Conservation (phyloP, 306 rosid genomes). For the Cucurbita argyrosperma region DNA sequence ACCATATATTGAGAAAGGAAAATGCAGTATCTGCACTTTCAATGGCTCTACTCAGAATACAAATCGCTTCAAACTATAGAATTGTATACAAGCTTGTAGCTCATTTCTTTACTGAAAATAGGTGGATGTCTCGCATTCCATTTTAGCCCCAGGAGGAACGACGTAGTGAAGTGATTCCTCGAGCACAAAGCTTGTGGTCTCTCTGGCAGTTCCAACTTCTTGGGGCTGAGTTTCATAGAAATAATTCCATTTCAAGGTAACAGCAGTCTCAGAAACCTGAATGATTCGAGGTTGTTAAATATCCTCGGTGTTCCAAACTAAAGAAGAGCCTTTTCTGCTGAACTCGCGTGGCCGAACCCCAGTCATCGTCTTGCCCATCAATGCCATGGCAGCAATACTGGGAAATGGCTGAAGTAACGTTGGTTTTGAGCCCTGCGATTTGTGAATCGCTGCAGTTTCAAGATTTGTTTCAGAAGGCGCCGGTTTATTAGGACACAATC, state of each 20-base stretch:
- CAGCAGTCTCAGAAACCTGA: neutral
- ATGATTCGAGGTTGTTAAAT: constrained; percentile 11
- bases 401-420: constrained; percentile 44
- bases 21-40: neutral
- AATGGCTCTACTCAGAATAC: neutral
- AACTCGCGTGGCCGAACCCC: constrained; percentile 35
- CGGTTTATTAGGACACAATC: constrained; percentile 36
- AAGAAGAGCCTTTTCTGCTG: constrained; percentile 34
- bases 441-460: constrained; percentile 16
- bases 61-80: neutral
- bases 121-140: neutral
- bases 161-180: neutral
- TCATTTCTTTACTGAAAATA: neutral
- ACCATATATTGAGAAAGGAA: neutral
- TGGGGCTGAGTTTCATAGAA: neutral
- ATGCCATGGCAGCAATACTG: constrained; percentile 86
- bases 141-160: neutral
- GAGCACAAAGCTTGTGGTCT: neutral
- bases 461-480: constrained; percentile 23
- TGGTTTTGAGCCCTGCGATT: constrained; percentile 22
- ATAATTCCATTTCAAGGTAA: neutral
- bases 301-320: constrained; percentile 48
- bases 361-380: constrained; percentile 67
- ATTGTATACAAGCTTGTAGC: neutral
- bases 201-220: neutral